These are phyloP conservation scores for Rubroboletus pulcherrimus DNA, from an alignment of 768 basidiomycete genomes.

Conservation along the genomic window DNA sequence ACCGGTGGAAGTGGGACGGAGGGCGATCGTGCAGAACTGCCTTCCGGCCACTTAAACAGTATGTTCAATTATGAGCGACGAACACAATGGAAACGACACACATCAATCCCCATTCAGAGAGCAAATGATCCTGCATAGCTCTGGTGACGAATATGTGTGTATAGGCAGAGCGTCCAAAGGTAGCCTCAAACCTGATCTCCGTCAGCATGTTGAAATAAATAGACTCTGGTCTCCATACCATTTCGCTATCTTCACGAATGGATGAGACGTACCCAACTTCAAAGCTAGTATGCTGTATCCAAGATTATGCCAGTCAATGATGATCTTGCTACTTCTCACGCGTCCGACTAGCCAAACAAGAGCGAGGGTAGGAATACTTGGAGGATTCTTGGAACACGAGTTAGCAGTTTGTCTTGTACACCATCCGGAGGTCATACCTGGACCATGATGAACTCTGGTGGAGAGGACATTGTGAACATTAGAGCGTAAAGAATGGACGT, in stretches of 20 bases:
- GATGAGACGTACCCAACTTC: slow-evolving; percentile 64
- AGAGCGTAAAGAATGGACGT: slow-evolving; percentile 58
- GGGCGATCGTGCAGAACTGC: slow-evolving; percentile 87
- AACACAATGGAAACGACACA: slow-evolving; percentile 36
- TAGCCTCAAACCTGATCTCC: slow-evolving; percentile 67
- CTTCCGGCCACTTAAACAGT: slow-evolving; percentile 60
- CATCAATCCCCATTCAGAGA: slow-evolving; percentile 72
- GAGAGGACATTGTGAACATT: slow-evolving; percentile 52
- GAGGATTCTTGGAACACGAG: slow-evolving; percentile 71
- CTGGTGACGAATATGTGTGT: slow-evolving; percentile 92
- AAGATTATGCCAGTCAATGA: slow-evolving; percentile 99
- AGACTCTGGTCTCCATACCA: slow-evolving; percentile 44
- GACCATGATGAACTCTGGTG: slow-evolving; percentile 83
- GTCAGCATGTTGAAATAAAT: slow-evolving; percentile 1
- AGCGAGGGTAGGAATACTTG: slow-evolving; percentile 89
- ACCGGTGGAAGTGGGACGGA: slow-evolving; percentile 75
- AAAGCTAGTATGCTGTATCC: slow-evolving; percentile 91
- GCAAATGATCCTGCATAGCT: slow-evolving; percentile 75
- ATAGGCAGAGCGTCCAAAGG: slow-evolving; percentile 77
- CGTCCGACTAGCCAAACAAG: slow-evolving; percentile 72
- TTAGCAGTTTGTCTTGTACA: neutral
- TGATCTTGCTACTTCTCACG: slow-evolving; percentile 74
- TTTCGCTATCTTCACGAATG: slow-evolving; percentile 70
- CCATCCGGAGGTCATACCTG: slow-evolving; percentile 54
- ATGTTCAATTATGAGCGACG: slow-evolving; percentile 4